Percentiles rank a stretch among this genome's conserved stretches.
Conservation (phyloP, 2,329 filamentous ascomycete genomes). For the Pochonia chlamydosporia region DNA sequence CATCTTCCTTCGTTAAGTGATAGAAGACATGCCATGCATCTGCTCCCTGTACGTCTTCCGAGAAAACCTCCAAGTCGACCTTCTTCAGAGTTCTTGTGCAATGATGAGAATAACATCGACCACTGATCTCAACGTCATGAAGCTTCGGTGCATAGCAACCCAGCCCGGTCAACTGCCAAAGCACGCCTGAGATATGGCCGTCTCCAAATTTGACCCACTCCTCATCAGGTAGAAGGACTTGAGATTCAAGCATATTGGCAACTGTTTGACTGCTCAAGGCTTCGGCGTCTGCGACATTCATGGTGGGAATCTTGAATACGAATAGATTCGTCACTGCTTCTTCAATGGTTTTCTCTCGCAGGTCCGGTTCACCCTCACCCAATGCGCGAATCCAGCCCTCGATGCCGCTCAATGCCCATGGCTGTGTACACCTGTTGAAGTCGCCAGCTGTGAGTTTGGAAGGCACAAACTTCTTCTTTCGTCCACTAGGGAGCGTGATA, state of each 20-base stretch:
- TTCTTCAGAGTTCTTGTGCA: slow-evolving; percentile 94
- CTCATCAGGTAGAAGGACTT: slow-evolving; percentile 78
- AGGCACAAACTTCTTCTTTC: slow-evolving; percentile 78
- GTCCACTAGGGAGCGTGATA: slow-evolving; percentile 73
- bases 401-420: slow-evolving; percentile 89
- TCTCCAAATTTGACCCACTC: slow-evolving; percentile 95
- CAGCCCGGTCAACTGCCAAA: slow-evolving; percentile 86
- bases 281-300: slow-evolving; percentile 97
- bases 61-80: slow-evolving; percentile 73
- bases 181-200: slow-evolving; percentile 76
- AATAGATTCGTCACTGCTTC: slow-evolving; percentile 87
- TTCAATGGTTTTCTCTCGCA: slow-evolving; percentile 77
- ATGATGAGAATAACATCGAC: slow-evolving; percentile 87
- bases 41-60: slow-evolving; percentile 59
- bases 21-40: slow-evolving; percentile 91
- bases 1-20: slow-evolving; percentile 69
- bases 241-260: slow-evolving; percentile 70
- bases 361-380: slow-evolving; percentile 84
- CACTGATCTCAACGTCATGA: slow-evolving; percentile 63
- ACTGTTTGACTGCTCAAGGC: slow-evolving; percentile 74
- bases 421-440: slow-evolving; percentile 78
- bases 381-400: slow-evolving; percentile 81
- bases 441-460: slow-evolving; percentile 75
- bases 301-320: slow-evolving; percentile 90
- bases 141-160: slow-evolving; percentile 87